Evolutionary conservation across 2,329 filamentous ascomycete genomes (phyloP).

Genomic region (Fusarium agapanthi): DNA sequence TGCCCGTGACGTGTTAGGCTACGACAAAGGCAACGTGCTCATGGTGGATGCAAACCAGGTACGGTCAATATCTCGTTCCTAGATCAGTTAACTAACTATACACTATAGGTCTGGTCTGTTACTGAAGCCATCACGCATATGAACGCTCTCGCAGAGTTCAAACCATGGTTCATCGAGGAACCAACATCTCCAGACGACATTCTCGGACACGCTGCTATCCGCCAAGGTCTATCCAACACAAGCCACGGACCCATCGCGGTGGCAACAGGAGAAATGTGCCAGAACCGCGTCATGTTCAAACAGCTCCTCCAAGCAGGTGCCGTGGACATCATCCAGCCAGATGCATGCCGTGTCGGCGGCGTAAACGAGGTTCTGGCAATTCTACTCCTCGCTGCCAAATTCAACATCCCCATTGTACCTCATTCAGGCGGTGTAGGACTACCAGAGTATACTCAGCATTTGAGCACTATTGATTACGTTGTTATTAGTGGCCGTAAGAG

Average conservation of each 20-base stretch:
- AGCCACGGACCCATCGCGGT: slow-evolving; percentile 68
- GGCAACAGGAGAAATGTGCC: slow-evolving; percentile 93
- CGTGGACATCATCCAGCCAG: slow-evolving; percentile 88
- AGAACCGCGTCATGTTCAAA: slow-evolving; percentile 94
- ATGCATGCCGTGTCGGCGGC: slow-evolving; percentile 87
- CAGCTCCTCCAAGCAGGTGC: slow-evolving; percentile 82
- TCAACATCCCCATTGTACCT: slow-evolving; percentile 82
- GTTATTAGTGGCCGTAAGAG: slow-evolving; percentile 75
- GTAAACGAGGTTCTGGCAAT: slow-evolving; percentile 93
- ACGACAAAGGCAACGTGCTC: background rate
- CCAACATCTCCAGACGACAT: slow-evolving; percentile 90
- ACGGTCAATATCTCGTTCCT: accelerated
- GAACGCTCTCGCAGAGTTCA: slow-evolving; percentile 81
- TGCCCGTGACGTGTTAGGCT: background rate
- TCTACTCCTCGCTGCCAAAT: slow-evolving; percentile 82
- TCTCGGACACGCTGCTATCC: slow-evolving; percentile 84
- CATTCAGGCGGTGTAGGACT: slow-evolving; percentile 89
- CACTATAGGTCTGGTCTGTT: slow-evolving; percentile 78
- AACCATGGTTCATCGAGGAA: slow-evolving; percentile 96
- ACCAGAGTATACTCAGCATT: slow-evolving; percentile 91
- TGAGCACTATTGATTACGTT: slow-evolving; percentile 92
- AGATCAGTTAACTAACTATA: accelerated
- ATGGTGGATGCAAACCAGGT: background rate
- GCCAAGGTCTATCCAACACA: slow-evolving; percentile 59
- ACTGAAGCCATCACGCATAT: slow-evolving; percentile 89